Evolutionary conservation across 192 early-diverging fungal genomes (phyloP), one percentile per base, ranked within the genome.

Genomic region (Haplosporangium gracile): DNA sequence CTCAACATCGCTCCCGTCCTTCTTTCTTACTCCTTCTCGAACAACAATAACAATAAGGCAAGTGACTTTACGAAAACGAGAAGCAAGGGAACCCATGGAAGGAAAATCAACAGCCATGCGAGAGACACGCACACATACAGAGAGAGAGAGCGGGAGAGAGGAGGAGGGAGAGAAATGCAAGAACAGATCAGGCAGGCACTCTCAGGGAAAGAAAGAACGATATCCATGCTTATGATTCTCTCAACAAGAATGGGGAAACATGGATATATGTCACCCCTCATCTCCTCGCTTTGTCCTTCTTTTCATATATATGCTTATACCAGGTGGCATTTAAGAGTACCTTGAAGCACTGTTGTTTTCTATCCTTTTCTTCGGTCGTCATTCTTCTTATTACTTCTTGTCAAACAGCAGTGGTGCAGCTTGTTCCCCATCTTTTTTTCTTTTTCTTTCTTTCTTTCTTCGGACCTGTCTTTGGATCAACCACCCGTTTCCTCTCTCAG

Each of bases 61-160:
- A 49, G 68, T 82, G 68, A 82, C 49, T 76, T 47, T 20, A 26
- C 72, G 49, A 47, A 29, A 29, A 26, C 24, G 36, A 32, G 29
- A 73, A 32, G 72, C 71, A 72, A 47, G 13, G n/a, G 70, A 55
- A 34, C 36, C 57, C 32, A n/a, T 68, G 53, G 75, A 70, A 49
- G 39, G 78, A 32, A 79, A 68, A 76, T 51, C 49, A 51, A 51
- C 49, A 18, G 49, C 26, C 60, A 26, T 65, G 60, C 18, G 49
- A 51, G 47, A 36, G 36, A 36, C 1, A 36, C 36, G 36, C 36
- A 36, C 36, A 36, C 36, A 36, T 2, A 36, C 1, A 36, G 36
- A 36, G 36, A 36, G 36, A 36, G 36, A 16, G 16, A 5, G 49
- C 20, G 49, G 20, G 5, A 1, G 18, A 60, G 22, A 8, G 53